Conservation (phyloP, 1,139 yeast genomes). For the Candida frijolesensis region DNA sequence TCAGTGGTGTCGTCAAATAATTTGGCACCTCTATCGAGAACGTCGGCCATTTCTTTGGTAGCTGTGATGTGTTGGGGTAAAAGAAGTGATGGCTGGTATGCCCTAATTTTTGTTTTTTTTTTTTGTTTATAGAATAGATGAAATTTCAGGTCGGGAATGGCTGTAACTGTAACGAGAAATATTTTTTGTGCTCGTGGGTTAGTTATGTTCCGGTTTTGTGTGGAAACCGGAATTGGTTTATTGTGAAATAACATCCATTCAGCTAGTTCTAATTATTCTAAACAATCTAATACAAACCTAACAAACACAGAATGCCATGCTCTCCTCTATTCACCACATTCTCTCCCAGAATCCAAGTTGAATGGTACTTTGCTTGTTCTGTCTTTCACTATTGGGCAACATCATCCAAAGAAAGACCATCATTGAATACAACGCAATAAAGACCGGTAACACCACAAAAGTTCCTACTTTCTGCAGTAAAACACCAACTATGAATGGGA, state of each 20-base stretch:
- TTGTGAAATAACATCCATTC: no score
- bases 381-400: constrained; percentile 42
- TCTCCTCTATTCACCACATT: constrained; percentile 20
- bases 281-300: not conserved
- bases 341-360: constrained; percentile 22
- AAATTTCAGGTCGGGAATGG: not conserved
- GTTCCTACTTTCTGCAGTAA: constrained; percentile 54
- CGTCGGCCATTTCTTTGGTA: constrained; percentile 19
- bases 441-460: constrained; percentile 56
- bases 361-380: constrained; percentile 13
- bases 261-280: no score
- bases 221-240: no score
- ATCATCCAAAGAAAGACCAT: constrained; percentile 47
- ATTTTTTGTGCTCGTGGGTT: not conserved
- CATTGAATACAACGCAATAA: constrained; percentile 39
- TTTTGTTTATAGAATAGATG: not conserved
- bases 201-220: no score
- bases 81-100: not conserved
- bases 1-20: constrained; percentile 32
- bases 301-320: not conserved
- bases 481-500: constrained; percentile 59
- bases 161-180: not conserved
- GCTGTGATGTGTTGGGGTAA: not conserved
- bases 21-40: constrained; percentile 40
- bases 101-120: not conserved